A percentile compares a stretch with the other conserved stretches of the same genome.
Evolutionary conservation across 2,329 filamentous ascomycete species (phyloP).

Genomic region (Microcera coccophila): DNA sequence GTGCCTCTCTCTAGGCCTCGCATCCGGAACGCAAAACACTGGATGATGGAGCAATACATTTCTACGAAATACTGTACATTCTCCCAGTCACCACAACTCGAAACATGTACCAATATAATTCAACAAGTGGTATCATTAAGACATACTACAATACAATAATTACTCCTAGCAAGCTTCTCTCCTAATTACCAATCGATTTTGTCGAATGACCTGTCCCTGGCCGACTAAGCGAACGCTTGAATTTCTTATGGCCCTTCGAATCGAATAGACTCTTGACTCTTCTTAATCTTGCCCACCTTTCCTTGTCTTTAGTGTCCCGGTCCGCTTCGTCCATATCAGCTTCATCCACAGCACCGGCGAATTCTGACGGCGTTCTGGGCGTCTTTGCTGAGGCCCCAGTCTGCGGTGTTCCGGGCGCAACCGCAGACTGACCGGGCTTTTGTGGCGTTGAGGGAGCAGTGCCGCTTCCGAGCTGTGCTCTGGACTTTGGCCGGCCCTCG

Average conservation of each 20-base stretch:
- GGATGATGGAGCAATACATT: no score
- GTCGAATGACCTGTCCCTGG: slow-evolving; percentile 39
- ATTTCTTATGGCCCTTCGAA: slow-evolving; percentile 57
- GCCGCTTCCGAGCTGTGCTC: slow-evolving; percentile 9
- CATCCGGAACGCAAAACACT: no score
- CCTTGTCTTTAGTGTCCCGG: slow-evolving; percentile 61
- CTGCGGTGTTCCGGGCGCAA: neutral
- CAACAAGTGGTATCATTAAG: no score
- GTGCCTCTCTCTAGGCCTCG: no score
- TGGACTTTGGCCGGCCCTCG: slow-evolving; percentile 27
- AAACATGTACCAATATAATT: no score
- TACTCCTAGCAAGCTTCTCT: no score
- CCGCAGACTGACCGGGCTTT: slow-evolving; percentile 11
- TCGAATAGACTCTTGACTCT: slow-evolving; percentile 70
- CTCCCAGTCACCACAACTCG: no score
- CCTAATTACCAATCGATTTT: slow-evolving; percentile 18
- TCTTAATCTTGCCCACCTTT: slow-evolving; percentile 67
- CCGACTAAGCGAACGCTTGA: slow-evolving; percentile 37
- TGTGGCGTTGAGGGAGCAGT: slow-evolving; percentile 20
- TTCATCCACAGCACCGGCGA: slow-evolving; percentile 8
- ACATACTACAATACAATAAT: no score
- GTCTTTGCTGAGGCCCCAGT: slow-evolving; percentile 8
- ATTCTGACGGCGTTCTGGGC: slow-evolving; percentile 12
- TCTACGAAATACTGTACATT: no score
- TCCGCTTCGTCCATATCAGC: slow-evolving; percentile 39